Percentiles rank a stretch among this genome's conserved stretches.
These are phyloP conservation scores for Flaveria floridana DNA, from an alignment of 140 eudicot genomes.

Conservation along the genomic window DNA sequence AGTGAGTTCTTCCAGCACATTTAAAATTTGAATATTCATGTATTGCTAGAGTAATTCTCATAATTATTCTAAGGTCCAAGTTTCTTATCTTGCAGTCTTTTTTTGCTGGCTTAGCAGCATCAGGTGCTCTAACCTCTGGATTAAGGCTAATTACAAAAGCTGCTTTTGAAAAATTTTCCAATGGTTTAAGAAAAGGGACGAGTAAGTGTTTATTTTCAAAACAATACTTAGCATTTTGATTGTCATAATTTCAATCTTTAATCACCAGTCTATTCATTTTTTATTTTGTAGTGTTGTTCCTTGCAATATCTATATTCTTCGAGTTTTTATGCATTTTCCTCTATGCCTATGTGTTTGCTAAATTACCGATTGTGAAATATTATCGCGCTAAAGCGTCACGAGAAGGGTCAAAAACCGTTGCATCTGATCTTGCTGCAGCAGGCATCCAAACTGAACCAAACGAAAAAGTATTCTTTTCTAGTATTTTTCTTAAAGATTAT, in stretches of 20 bases:
- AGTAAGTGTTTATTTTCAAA: constrained; percentile 35
- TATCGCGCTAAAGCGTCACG: constrained; percentile 62
- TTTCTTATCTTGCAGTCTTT: constrained; percentile 42
- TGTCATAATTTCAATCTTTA: background rate
- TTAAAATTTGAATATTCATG: background rate
- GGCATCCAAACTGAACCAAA: constrained; percentile 45
- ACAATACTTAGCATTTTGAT: no score
- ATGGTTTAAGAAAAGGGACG: constrained; percentile 65
- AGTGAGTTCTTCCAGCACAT: constrained; percentile 27
- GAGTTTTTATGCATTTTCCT: constrained; percentile 57
- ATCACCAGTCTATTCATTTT: background rate
- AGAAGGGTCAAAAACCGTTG: constrained; percentile 66
- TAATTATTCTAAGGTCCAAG: background rate
- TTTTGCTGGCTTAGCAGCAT: constrained; percentile 48
- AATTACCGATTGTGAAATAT: constrained; percentile 57
- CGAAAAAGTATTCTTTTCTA: background rate
- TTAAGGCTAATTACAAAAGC: constrained; percentile 61
- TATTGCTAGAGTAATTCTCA: background rate
- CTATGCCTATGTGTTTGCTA: constrained; percentile 54
- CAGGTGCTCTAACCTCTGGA: constrained; percentile 61
- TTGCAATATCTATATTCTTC: constrained; percentile 45
- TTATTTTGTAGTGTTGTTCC: constrained; percentile 53
- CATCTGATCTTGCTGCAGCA: constrained; percentile 60
- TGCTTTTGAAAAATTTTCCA: constrained; percentile 45
- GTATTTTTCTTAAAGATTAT: background rate